Evolutionary conservation across 768 basidiomycete genomes (phyloP), one percentile per base, ranked within the genome.

Genomic region (Albatrellus ellisii): DNA sequence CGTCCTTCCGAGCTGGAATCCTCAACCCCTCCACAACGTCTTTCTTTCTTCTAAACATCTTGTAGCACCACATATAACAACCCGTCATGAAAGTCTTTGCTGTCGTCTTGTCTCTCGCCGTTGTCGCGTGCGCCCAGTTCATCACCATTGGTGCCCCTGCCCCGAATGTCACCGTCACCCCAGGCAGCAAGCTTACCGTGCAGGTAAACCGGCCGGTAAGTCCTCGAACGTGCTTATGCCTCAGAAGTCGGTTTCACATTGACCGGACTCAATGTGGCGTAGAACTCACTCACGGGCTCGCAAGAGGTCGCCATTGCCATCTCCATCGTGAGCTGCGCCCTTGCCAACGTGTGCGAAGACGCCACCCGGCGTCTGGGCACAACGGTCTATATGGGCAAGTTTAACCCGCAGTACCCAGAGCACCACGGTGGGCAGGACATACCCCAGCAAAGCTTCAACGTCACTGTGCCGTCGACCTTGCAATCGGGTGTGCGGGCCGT

Each of bases 141-240:
- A 56, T 64, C 43, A n/a, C 33, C 15, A 61, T 66, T 18, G 62
- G 49, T 2, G 40, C 48, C 11, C 64, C 63, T 1, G 33, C 45
- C 2, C 44, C 49, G 3, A 52, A 50, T 14, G 33, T 46, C 6
- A 47, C 42, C 1, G 46, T 65, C 28, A 45, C 35, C 2, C 42
- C 58, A 10, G 61, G 61, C 1, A 34, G 44, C 29, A 52, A 50
- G 24, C 43, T 66, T 38, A 61, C 54, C 9, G 62, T 64, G 26
- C 53, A 63, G 29, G 52, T 66, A 27, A 52, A 57, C 39, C 48
- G 54, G 10, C 63, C 63, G 1, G 62, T 64, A 46, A 26, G 59
- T 48, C 29, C 34, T 9, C 14, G 4, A 0, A 2, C 21, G 29
- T 1, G 28, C 29, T 15, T 36, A 14, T 24, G 11, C 38, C 26